Percentiles rank a stretch among this genome's conserved stretches.
Conservation (phyloP, 108 stramenopile species). For the Discostella pseudostelligera region DNA sequence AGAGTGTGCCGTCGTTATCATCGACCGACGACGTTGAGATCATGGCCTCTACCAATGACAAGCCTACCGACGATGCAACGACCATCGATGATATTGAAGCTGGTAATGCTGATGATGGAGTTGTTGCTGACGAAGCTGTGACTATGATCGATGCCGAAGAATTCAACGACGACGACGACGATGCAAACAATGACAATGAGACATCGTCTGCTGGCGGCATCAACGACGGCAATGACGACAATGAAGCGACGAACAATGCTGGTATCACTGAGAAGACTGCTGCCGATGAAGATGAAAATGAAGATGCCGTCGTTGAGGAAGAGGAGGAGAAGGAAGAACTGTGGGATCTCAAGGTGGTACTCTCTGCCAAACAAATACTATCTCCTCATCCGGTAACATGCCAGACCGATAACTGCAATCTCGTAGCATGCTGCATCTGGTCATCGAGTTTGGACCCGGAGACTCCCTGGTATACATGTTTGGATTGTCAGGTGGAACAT, state of each 20-base stretch:
- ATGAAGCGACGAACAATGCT: not conserved
- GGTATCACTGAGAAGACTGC: not conserved
- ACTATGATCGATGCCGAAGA: slow-evolving; percentile 10
- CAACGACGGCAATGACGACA: not conserved
- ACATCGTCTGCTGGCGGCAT: slow-evolving; percentile 4
- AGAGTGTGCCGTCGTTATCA: too few species aligned
- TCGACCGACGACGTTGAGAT: not conserved
- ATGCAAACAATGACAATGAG: not conserved
- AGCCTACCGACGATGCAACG: too few species aligned
- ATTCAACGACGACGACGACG: slow-evolving; percentile 1
- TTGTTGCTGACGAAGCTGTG: not conserved
- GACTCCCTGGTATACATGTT: slow-evolving; percentile 61
- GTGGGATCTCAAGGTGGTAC: slow-evolving; percentile 52
- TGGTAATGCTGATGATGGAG: too few species aligned
- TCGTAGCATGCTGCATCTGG: slow-evolving; percentile 46
- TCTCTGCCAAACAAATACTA: slow-evolving; percentile 16
- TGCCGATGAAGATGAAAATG: not conserved
- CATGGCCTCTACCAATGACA: too few species aligned
- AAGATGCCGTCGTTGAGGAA: slow-evolving; percentile 6
- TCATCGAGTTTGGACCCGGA: slow-evolving; percentile 51
- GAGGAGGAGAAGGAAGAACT: slow-evolving; percentile 49
- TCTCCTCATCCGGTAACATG: slow-evolving; percentile 10
- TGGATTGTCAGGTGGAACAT: slow-evolving; percentile 51
- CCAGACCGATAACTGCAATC: slow-evolving; percentile 27
- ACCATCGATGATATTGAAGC: too few species aligned